A percentile compares a stretch with the other conserved stretches of the same genome.
These are phyloP conservation scores for Phialophora chinensis DNA, from an alignment of 2,329 filamentous ascomycete genomes.

Conservation along the genomic window DNA sequence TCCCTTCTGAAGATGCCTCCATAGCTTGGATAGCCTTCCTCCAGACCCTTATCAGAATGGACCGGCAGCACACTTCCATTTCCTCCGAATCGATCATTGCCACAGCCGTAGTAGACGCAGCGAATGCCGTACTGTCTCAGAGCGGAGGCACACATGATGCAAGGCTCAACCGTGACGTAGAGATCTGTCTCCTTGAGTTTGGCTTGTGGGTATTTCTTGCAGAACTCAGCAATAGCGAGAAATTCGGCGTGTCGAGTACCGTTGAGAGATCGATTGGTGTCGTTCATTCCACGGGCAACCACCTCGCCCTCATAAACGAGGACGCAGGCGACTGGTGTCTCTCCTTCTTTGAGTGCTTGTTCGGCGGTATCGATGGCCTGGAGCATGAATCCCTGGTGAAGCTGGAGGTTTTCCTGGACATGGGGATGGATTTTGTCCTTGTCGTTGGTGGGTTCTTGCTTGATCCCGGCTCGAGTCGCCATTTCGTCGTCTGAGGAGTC, in stretches of 20 bases:
- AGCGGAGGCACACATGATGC: constrained; percentile 97
- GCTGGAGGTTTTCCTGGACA: constrained; percentile 36
- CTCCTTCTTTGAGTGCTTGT: constrained; percentile 80
- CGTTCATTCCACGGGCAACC: constrained; percentile 93
- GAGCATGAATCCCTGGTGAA: constrained; percentile 41
- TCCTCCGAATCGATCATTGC: constrained; percentile 96
- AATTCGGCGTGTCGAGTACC: constrained; percentile 96
- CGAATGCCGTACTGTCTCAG: constrained; percentile 86
- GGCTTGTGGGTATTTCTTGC: constrained; percentile 67
- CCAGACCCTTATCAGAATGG: constrained; percentile 58
- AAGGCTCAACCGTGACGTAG: constrained; percentile 97
- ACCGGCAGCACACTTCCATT: constrained; percentile 87
- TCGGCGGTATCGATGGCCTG: constrained; percentile 61
- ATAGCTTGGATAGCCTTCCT: constrained; percentile 79
- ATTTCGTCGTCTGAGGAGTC: constrained; percentile 33
- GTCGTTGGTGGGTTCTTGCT: constrained; percentile 19
- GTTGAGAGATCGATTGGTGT: constrained; percentile 85
- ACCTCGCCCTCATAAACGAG: constrained; percentile 79
- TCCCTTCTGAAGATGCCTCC: constrained; percentile 90
- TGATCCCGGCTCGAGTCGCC: constrained; percentile 2
- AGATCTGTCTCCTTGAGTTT: constrained; percentile 77
- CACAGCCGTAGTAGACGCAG: constrained; percentile 91
- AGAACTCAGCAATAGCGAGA: constrained; percentile 75
- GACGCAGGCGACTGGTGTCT: constrained; percentile 96
- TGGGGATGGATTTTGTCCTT: constrained; percentile 38